Evolutionary conservation across 352 stramenopile genomes (phyloP), one percentile per base, ranked within the genome.

Genomic region (Pythium periplocum): DNA sequence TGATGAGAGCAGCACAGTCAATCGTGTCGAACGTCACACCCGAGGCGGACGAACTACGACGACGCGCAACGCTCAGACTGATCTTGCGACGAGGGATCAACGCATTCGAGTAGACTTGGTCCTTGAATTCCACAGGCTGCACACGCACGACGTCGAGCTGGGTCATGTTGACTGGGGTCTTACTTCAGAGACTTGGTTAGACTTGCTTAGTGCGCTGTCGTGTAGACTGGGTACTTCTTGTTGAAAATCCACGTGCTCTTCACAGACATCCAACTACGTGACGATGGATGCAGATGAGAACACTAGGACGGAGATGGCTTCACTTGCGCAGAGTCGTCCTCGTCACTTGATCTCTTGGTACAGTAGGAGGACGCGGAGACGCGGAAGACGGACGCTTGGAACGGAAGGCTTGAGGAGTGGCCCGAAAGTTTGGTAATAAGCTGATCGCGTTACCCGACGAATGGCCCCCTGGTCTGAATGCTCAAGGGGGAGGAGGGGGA

Each of bases 161-260:
- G 51, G 72, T 83, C 72, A 85, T 88, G 32, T 34, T 26, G 36
- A 45, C 17, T 8, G 40, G 36, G 17, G 51, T 35, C 34, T 9
- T 8, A 44, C 12, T 31, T 11, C 10, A 37, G 34, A 45, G 49
- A 55, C 17, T 38, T 42, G 40, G 30, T 26, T 7, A 17, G 26
- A 12, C 10, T 39, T n/a, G n/a, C 33, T 64, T 90, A 90, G 72
- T 87, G 70, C 53, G 61, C 79, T 60, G 79, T 66, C 64, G 67
- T 77, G 71, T 79, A 86, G 58, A 81, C 72, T 57, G 76, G 61
- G 76, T 90, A 90, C 68, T 90, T 90, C 66, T 90, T 90, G 73
- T 87, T 90, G 57, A 79, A 90, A 59, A 67, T 90, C 79, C 79
- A 90, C 62, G 75, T 73, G 64, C 79, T 74, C 76, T 90, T 90